Evolutionary conservation across 805 yeast genomes (phyloP).

Genomic region (Kazachstania kunashirensis): DNA sequence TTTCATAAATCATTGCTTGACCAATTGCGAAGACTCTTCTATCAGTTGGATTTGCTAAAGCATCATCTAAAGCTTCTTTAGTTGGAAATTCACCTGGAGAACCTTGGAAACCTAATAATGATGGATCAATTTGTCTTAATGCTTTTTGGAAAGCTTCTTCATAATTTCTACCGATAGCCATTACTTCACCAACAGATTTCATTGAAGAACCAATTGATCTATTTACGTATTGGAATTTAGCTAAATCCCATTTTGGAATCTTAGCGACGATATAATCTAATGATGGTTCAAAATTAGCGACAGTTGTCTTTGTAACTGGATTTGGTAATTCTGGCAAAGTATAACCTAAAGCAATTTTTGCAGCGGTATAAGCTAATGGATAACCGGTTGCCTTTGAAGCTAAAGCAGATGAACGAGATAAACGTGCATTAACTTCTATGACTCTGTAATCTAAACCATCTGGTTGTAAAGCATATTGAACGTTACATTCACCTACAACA

Average conservation of each 20-base stretch:
- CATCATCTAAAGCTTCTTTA: constrained; percentile 64
- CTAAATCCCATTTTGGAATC: constrained; percentile 96
- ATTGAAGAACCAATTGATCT: constrained; percentile 90
- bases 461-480: constrained; percentile 93
- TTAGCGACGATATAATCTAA: constrained; percentile 93
- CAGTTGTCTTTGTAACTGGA: constrained; percentile 92
- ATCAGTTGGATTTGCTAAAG: constrained; percentile 80
- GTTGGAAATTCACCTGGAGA: constrained; percentile 42
- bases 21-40: constrained; percentile 98
- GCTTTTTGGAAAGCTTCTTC: constrained; percentile 98
- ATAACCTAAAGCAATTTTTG: constrained; percentile 90
- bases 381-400: constrained; percentile 99
- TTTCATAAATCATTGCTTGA: constrained; percentile 87
- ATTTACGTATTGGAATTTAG: constrained; percentile 91
- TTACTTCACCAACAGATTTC: constrained; percentile 99
- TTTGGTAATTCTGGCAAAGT: constrained; percentile 92
- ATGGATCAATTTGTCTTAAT: constrained; percentile 89
- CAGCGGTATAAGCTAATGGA: constrained; percentile 97
- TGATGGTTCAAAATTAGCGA: constrained; percentile 95
- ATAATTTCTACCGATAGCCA: constrained; percentile 97
- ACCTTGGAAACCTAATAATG: constrained; percentile 86
- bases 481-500: constrained; percentile 98
- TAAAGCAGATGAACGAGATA: constrained; percentile 92
- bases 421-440: constrained; percentile 94
- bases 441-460: constrained; percentile 93